Base-by-base conservation (phyloP, 2,329 filamentous ascomycete species). In the Verticillium zaregamsianum region DNA sequence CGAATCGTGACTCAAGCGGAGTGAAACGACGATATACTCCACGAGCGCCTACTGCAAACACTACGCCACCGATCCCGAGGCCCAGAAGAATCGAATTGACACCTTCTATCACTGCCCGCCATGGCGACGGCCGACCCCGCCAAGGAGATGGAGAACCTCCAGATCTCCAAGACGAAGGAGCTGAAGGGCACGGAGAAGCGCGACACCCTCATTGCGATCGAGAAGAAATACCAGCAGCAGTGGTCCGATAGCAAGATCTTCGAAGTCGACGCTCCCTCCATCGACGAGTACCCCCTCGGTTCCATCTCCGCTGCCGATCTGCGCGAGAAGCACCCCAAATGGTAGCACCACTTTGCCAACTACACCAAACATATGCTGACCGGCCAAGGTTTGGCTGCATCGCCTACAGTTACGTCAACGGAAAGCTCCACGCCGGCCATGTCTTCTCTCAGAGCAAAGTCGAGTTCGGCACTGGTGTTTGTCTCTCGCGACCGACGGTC, bases 361-460 rank as follows among this genome's bases (percentile, higher is more conserved):
- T 28, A 28, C n/a, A 25, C 45, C 9, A 52, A 52, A 14, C 20
- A 52, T 11, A 7, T 52, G 20, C 45, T 52, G 45, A 52, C 45
- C 45, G n/a, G n/a, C 14, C 45, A n/a, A 52, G 45, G 45, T 52
- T 58, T 23, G 57, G 57, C 86, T 69, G 76, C 49, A 77, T 80
- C 64, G 77, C 79, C 31, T 81, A 79, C 65, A 78, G 76, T 20
- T 93, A 92, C 76, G 92, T 93, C 89, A 96, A 96, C 77, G 92
- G 92, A 66, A 90, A 87, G 63, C 83, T 96, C 31, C 94, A 98
- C 73, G 92, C 91, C 35, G 95, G 95, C 25, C 95, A 99, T 80
- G 90, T 88, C 68, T 98, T 99, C 77, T 95, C 93, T 25, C 88
- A 91, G 64, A 91, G 86, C 72, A 99, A 99, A 78, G 88, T 97